phyloP scores from a whole-genome alignment of 2,329 filamentous ascomycete genomes.

The Leptographium wingfieldii region DNA sequence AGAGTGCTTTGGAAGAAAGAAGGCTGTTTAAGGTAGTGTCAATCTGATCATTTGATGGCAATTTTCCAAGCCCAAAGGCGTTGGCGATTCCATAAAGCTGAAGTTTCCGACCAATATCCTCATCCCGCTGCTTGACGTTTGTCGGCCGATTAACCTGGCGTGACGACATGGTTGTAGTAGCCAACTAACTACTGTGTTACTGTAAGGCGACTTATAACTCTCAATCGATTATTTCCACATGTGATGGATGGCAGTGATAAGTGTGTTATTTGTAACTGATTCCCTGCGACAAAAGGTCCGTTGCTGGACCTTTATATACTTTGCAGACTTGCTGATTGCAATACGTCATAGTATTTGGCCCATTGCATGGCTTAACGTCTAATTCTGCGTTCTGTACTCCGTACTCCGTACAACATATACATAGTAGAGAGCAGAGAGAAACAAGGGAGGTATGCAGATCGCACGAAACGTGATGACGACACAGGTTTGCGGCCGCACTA shows the following conservation, averaged over 20 bases:
- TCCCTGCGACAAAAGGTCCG: neutral
- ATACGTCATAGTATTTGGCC: neutral
- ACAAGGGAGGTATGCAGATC: neutral
- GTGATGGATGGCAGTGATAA: too few species aligned
- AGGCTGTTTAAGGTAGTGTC: conserved; percentile 89
- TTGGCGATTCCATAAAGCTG: conserved; percentile 82
- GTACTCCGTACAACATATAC: too few species aligned
- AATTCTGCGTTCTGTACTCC: neutral
- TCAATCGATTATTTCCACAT: neutral
- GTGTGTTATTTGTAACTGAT: neutral
- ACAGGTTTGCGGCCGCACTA: neutral
- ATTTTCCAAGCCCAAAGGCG: conserved; percentile 81
- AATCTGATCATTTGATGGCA: conserved; percentile 91
- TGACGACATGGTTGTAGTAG: conserved; percentile 15
- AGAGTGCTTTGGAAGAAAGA: conserved; percentile 56
- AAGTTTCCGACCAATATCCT: conserved; percentile 83
- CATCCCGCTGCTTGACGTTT: conserved; percentile 64
- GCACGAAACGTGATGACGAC: neutral
- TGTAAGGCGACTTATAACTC: neutral
- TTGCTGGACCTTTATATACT: neutral
- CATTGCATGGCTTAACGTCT: neutral
- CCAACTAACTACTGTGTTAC: neutral
- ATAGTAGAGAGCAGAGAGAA: neutral
- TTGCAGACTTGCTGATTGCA: too few species aligned
- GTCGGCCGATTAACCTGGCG: conserved; percentile 57